Evolutionary conservation across 1,139 yeast genomes (phyloP).

Genomic region (Yamadazyma diospyri): DNA sequence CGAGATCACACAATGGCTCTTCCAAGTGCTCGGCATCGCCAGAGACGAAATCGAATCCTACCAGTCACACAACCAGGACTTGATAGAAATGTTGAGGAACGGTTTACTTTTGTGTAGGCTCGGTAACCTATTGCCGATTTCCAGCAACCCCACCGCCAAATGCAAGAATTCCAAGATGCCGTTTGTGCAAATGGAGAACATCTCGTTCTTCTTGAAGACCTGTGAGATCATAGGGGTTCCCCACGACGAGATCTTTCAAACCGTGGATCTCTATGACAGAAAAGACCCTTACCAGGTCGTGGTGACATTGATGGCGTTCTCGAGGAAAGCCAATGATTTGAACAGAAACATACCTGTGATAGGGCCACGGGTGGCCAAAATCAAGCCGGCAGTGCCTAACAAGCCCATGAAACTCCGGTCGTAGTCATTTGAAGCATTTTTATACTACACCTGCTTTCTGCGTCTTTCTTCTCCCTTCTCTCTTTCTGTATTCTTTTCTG

Average conservation of each 20-base stretch:
- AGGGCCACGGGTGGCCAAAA: conserved; percentile 35
- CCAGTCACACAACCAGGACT: conserved; percentile 18
- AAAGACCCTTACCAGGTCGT: conserved; percentile 78
- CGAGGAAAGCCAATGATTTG: conserved; percentile 44
- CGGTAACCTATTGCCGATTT: conserved; percentile 36
- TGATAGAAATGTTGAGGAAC: conserved; percentile 56
- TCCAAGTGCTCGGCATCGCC: conserved; percentile 21
- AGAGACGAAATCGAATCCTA: conserved; percentile 15
- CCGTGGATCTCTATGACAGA: conserved; percentile 71
- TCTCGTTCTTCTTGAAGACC: conserved; percentile 63
- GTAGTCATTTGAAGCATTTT: neutral
- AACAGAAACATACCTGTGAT: conserved; percentile 31
- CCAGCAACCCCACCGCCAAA: conserved; percentile 37
- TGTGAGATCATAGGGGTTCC: conserved; percentile 68
- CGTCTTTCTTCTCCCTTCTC: too few relatives aligned
- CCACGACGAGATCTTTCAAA: conserved; percentile 80
- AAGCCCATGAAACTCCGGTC: conserved; percentile 24
- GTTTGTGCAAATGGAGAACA: conserved; percentile 86
- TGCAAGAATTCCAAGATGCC: conserved; percentile 73
- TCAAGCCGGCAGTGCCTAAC: conserved; percentile 36
- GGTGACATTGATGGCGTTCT: conserved; percentile 68
- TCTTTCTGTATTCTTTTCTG: too few relatives aligned
- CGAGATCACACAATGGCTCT: conserved; percentile 53
- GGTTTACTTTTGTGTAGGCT: conserved; percentile 63
- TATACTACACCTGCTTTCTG: too few relatives aligned